phyloP scores from a whole-genome alignment of 495 filamentous ascomycete genomes.

The Penicillium macrosclerotiorum region DNA sequence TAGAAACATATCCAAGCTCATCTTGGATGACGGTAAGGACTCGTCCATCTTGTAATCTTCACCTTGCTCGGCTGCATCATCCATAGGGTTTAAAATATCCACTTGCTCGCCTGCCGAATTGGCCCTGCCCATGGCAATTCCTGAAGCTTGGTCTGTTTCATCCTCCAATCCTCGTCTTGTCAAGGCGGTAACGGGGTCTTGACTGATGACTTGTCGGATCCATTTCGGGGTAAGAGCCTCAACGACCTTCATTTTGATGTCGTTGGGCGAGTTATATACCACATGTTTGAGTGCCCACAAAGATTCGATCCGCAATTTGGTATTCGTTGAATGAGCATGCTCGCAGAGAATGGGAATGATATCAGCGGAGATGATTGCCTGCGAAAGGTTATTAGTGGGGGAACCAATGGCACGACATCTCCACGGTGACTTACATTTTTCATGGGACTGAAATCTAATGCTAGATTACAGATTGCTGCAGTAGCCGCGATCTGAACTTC shows the following conservation, averaged over 20 bases:
- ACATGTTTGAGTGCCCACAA: constrained; percentile 94
- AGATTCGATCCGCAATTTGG: constrained; percentile 71
- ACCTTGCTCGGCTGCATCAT: constrained; percentile 55
- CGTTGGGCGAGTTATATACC: constrained; percentile 61
- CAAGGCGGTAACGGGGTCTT: constrained; percentile 35
- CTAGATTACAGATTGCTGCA: constrained; percentile 75
- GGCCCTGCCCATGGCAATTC: constrained; percentile 56
- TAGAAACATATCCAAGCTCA: constrained; percentile 43
- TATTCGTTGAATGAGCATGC: constrained; percentile 75
- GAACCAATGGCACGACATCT: too few relatives aligned
- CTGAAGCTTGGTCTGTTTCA: constrained; percentile 33
- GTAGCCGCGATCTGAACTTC: constrained; percentile 86
- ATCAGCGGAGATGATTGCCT: constrained; percentile 75
- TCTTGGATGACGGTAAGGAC: constrained; percentile 39
- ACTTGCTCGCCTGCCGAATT: constrained; percentile 67
- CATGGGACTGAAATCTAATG: constrained; percentile 88
- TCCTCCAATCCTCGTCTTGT: constrained; percentile 36
- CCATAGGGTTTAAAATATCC: constrained; percentile 60
- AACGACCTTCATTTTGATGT: constrained; percentile 71
- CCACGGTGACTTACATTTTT: constrained; percentile 62
- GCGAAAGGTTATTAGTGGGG: too few relatives aligned
- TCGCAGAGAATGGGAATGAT: constrained; percentile 75
- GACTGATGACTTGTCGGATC: constrained; percentile 72
- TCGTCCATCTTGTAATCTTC: constrained; percentile 67
- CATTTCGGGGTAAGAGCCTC: constrained; percentile 74